Percentiles rank a stretch among this genome's conserved stretches.
Evolutionary conservation across 2,329 filamentous ascomycete species (phyloP).

Genomic region (Fusarium bactridioides): DNA sequence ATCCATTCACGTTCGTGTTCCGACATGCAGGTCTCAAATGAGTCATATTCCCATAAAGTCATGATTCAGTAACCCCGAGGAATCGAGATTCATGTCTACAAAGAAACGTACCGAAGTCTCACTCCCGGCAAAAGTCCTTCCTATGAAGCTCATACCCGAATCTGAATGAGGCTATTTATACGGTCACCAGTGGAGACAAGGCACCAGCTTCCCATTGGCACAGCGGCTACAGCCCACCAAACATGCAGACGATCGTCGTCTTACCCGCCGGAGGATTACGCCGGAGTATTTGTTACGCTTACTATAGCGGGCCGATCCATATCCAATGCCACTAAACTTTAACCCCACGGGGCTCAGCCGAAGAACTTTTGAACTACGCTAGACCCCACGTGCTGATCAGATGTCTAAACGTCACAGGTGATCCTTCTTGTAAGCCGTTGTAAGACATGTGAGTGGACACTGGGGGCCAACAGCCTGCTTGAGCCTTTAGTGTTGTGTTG

Average conservation of each 20-base stretch:
- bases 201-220: accelerated
- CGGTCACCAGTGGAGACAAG: not conserved
- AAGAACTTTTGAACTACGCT: not conserved
- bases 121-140: not conserved
- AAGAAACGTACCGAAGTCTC: accelerated
- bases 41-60: accelerated
- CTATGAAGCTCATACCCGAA: accelerated
- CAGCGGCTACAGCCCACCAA: accelerated
- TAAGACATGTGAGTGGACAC: not conserved
- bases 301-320: not conserved
- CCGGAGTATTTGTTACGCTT: not conserved
- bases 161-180: not conserved
- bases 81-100: not conserved
- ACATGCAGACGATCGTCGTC: not conserved
- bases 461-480: not conserved
- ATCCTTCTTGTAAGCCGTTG: not conserved
- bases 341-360: not conserved
- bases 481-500: accelerated
- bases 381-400: not conserved
- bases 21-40: not conserved
- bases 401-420: accelerated
- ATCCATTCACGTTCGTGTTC: not conserved
- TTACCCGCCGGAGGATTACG: not conserved
- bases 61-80: accelerated
- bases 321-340: not conserved